Conservation (phyloP, 805 yeast genomes). For the Pichia gijzeniarum region DNA sequence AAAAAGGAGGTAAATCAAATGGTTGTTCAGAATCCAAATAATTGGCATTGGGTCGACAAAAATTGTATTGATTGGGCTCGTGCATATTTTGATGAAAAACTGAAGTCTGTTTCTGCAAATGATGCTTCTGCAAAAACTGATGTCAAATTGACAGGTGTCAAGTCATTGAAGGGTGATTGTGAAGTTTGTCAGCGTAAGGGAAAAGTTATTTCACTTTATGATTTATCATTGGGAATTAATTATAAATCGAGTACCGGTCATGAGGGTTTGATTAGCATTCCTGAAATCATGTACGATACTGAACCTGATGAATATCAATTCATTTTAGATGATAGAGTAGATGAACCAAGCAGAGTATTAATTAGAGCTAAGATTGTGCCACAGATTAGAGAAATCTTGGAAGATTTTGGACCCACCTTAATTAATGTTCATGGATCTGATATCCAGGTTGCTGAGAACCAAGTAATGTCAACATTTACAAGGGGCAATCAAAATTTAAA, state of each 20-base stretch:
- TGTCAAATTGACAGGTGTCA: slow-evolving; percentile 39
- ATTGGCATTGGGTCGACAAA: slow-evolving; percentile 99
- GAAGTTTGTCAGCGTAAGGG: slow-evolving; percentile 98
- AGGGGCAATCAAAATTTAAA: slow-evolving; percentile 39
- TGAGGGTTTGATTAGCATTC: slow-evolving; percentile 71
- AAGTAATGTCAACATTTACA: slow-evolving; percentile 53
- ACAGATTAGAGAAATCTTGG: slow-evolving; percentile 52
- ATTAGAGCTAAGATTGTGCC: slow-evolving; percentile 57
- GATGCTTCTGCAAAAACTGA: slow-evolving; percentile 22
- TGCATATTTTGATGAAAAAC: slow-evolving; percentile 58
- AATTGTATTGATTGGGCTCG: slow-evolving; percentile 92
- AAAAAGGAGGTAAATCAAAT: no score
- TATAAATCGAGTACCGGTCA: slow-evolving; percentile 12
- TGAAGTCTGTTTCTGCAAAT: slow-evolving; percentile 43
- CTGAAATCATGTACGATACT: slow-evolving; percentile 92
- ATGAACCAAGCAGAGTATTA: slow-evolving; percentile 43
- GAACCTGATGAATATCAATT: slow-evolving; percentile 83
- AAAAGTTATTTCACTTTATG: slow-evolving; percentile 87
- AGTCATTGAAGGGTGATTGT: slow-evolving; percentile 85
- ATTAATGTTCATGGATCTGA: slow-evolving; percentile 73
- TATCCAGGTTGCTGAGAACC: slow-evolving; percentile 73
- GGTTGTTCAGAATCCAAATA: slow-evolving; percentile 96
- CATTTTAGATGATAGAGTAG: slow-evolving; percentile 56
- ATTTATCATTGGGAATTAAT: slow-evolving; percentile 57
- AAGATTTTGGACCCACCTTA: slow-evolving; percentile 70